phyloP scores from a whole-genome alignment of 306 rosid species.

The Cucurbita argyrosperma region DNA sequence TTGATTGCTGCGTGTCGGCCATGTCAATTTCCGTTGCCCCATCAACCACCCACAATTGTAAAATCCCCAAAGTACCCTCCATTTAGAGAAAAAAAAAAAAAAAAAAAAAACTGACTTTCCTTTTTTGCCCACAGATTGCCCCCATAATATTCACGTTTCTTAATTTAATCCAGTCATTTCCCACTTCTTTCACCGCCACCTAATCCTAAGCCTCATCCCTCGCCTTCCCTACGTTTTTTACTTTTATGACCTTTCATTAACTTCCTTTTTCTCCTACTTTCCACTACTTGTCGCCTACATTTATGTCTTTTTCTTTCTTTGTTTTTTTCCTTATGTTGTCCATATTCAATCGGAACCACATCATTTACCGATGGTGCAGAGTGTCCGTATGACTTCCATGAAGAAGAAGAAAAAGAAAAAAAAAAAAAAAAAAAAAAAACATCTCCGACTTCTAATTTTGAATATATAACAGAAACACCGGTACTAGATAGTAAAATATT shows the following conservation, averaged over 20 bases:
- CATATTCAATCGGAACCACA: not conserved
- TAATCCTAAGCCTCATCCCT: not conserved
- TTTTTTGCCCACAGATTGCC: not conserved
- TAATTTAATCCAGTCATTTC: slow-evolving; percentile 17
- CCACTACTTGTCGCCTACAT: not conserved
- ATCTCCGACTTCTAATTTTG: no score
- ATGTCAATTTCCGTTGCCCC: slow-evolving; percentile 1
- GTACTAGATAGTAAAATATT: no score
- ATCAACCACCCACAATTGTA: not conserved
- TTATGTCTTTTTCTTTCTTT: not conserved
- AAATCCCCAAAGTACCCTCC: not conserved
- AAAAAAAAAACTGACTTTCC: not conserved
- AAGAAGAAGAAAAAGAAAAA: no score
- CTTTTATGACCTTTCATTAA: slow-evolving; percentile 14
- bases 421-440: no score
- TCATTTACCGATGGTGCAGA: not conserved
- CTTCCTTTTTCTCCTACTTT: not conserved
- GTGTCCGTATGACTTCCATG: no score
- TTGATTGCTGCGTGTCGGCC: slow-evolving; percentile 2
- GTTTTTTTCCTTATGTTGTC: not conserved
- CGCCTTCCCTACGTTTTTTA: not conserved
- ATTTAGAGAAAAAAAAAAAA: no score
- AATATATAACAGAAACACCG: no score
- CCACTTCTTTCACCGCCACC: not conserved
- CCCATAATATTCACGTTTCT: slow-evolving; percentile 46